A percentile compares a stretch with the other conserved stretches of the same genome.
Conservation (phyloP, 805 yeast genomes). For the Candida tammaniensis region DNA sequence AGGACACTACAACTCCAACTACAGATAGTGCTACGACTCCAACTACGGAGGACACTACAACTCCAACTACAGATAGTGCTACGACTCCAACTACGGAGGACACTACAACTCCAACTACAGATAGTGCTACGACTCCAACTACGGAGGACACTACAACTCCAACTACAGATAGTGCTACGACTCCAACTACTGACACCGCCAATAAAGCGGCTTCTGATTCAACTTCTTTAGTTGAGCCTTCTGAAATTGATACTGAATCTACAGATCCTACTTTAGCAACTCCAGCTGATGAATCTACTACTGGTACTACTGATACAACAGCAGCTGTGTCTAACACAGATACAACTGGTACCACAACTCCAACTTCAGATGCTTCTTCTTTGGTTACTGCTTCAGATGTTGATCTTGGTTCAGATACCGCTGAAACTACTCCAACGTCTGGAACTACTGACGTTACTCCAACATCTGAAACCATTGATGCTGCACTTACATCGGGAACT, state of each 20-base stretch:
- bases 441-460: slow-evolving; percentile 3
- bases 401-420: not conserved
- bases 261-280: slow-evolving; percentile 1
- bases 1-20: too few species aligned
- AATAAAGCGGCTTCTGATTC: too few species aligned
- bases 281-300: slow-evolving; percentile 2
- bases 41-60: not conserved
- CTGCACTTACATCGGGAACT: slow-evolving; percentile 1
- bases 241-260: slow-evolving; percentile 1
- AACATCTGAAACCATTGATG: slow-evolving; percentile 6
- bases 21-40: not conserved
- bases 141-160: not conserved
- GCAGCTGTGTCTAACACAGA: not conserved
- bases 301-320: slow-evolving; percentile 1
- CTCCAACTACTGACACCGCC: slow-evolving; percentile 3
- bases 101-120: too few species aligned
- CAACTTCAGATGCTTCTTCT: slow-evolving; percentile 1
- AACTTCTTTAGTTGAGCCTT: slow-evolving; percentile 2
- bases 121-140: slow-evolving; percentile 4
- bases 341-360: not conserved
- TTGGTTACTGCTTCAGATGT: not conserved
- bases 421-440: not conserved
- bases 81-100: slow-evolving; percentile 4
- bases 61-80: not conserved
- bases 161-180: not conserved